Evolutionary conservation across 73 alveolate genomes (phyloP).

Genomic region (Paramecium pentaurelia): DNA sequence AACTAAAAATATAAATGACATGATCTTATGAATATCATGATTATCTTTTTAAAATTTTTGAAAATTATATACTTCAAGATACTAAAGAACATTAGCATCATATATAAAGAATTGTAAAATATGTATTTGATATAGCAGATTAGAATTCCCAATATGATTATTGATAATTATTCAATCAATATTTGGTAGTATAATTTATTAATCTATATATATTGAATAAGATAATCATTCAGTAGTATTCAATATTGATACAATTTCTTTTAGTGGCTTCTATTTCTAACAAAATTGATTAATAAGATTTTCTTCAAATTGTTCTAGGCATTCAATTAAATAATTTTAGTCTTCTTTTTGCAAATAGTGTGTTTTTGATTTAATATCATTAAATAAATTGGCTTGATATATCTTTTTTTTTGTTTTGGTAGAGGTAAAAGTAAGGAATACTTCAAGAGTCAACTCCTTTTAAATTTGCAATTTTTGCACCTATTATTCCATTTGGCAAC

Average conservation of each 20-base stretch:
- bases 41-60: no score
- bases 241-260: neutral
- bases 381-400: neutral
- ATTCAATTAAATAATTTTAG: neutral
- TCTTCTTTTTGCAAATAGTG: neutral
- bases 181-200: no score
- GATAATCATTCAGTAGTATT: neutral
- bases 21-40: no score
- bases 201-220: no score
- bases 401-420: neutral
- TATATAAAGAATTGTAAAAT: no score
- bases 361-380: neutral
- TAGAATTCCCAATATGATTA: no score
- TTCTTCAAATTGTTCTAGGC: neutral
- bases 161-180: no score
- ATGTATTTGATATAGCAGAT: no score
- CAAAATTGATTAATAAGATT: no score
- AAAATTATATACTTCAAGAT: no score
- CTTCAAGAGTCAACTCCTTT: neutral
- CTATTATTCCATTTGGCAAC: neutral
- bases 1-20: no score
- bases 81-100: no score
- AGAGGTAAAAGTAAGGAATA: neutral
- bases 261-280: neutral
- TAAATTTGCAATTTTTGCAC: neutral